These are phyloP conservation scores for Arachis hypogaea DNA, from an alignment of 306 rosid genomes.

Conservation along the genomic window DNA sequence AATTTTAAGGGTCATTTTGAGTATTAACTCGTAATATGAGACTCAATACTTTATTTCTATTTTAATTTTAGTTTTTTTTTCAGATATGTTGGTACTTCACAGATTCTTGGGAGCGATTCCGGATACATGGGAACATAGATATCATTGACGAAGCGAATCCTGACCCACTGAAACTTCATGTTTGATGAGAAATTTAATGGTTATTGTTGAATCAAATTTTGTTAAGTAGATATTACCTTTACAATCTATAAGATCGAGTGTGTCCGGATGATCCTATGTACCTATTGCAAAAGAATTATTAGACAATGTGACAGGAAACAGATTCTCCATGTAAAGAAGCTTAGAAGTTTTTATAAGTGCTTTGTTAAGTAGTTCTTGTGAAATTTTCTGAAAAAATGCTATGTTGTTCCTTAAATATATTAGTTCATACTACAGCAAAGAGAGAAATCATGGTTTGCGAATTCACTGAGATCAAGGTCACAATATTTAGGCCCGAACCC, in stretches of 20 bases:
- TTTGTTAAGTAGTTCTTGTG: no score
- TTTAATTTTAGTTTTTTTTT: conserved; percentile 2
- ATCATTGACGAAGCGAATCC: conserved; percentile 62
- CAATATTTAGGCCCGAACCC: conserved; percentile 77
- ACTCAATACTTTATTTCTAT: not conserved
- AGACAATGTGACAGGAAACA: not conserved
- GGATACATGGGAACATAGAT: conserved; percentile 72
- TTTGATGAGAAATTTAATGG: conserved; percentile 37
- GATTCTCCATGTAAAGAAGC: conserved; percentile 5
- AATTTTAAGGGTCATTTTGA: no score
- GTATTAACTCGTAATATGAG: not conserved
- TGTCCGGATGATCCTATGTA: not conserved
- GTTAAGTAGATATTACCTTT: conserved; percentile 3
- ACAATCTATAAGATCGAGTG: not conserved
- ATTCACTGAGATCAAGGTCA: conserved; percentile 66
- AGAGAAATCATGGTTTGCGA: conserved; percentile 77
- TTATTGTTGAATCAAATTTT: conserved; percentile 23
- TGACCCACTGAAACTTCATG: conserved; percentile 70
- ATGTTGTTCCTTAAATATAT: conserved; percentile 20
- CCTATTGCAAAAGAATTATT: not conserved
- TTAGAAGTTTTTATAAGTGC: not conserved
- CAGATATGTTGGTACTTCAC: conserved; percentile 97
- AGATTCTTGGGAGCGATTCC: conserved; percentile 97
- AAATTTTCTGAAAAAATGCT: not conserved
- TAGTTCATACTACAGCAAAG: conserved; percentile 64